phyloP scores from a whole-genome alignment of 139 green algal species.

The Asterochloris sp. region DNA sequence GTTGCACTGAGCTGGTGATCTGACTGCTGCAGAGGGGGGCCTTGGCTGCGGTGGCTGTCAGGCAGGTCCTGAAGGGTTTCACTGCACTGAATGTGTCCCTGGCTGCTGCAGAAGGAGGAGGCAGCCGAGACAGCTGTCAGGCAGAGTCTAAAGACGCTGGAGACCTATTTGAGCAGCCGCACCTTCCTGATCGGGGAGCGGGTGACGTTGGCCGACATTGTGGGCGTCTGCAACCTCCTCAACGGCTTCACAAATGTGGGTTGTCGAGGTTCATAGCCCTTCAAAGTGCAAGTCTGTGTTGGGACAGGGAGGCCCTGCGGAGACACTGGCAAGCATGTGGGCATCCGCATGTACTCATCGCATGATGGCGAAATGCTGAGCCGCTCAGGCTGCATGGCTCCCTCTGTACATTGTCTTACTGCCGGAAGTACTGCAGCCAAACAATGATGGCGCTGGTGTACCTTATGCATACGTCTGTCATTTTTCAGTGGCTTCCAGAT shows the following conservation, averaged over 20 bases:
- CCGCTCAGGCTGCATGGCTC: no score
- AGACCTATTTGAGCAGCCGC: slow-evolving; percentile 37
- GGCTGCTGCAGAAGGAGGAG: slow-evolving; percentile 34
- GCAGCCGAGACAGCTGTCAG: slow-evolving; percentile 33
- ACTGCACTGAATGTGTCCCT: not conserved
- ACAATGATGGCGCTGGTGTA: no score
- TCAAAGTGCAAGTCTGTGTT: no score
- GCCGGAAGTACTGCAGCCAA: no score
- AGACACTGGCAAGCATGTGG: no score
- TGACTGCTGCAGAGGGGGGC: not conserved
- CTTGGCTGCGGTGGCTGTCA: not conserved
- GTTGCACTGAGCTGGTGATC: not conserved
- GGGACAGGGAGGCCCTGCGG: no score
- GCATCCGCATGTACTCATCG: no score
- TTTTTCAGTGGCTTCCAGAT: no score
- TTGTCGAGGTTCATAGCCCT: no score
- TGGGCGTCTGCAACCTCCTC: slow-evolving; percentile 41
- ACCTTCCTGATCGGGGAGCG: slow-evolving; percentile 56
- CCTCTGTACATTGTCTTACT: no score
- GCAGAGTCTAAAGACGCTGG: slow-evolving; percentile 35
- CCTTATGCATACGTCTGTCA: no score
- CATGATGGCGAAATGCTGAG: no score
- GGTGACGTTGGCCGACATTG: slow-evolving; percentile 64
- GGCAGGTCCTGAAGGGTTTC: not conserved
- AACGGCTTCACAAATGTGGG: slow-evolving; percentile 38